These are phyloP conservation scores for Saturnispora diversa DNA, from an alignment of 805 yeast genomes.

Conservation along the genomic window DNA sequence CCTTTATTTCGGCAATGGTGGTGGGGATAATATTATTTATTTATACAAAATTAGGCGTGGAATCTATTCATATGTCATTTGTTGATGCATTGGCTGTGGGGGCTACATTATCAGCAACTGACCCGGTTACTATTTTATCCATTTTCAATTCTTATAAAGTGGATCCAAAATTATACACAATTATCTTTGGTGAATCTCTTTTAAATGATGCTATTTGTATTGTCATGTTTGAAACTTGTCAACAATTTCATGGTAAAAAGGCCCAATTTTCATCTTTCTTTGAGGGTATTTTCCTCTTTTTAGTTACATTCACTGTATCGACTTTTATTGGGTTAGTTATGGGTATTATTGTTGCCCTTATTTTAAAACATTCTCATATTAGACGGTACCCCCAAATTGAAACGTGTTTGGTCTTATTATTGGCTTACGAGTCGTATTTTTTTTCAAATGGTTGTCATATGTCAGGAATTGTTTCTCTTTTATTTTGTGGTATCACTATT, in stretches of 20 bases:
- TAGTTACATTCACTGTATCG: conserved; percentile 89
- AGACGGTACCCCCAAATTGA: conserved; percentile 96
- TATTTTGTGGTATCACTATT: conserved; percentile 93
- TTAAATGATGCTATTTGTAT: conserved; percentile 96
- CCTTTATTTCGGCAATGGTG: conserved; percentile 85
- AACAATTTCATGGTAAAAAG: conserved; percentile 83
- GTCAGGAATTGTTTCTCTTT: conserved; percentile 94
- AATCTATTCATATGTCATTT: conserved; percentile 78
- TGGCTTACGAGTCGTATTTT: conserved; percentile 94
- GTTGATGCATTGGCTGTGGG: conserved; percentile 98
- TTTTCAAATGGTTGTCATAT: conserved; percentile 98
- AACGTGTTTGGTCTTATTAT: conserved; percentile 80
- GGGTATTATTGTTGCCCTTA: conserved; percentile 82
- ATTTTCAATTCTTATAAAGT: conserved; percentile 96
- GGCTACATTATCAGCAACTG: conserved; percentile 96
- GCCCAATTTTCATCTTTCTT: conserved; percentile 71
- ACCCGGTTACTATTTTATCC: conserved; percentile 93
- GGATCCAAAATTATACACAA: conserved; percentile 94
- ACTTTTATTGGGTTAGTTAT: conserved; percentile 81
- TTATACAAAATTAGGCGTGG: conserved; percentile 90
- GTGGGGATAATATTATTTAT: conserved; percentile 79
- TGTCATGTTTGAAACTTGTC: conserved; percentile 98
- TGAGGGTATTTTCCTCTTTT: conserved; percentile 88
- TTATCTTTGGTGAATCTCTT: conserved; percentile 93
- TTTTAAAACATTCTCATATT: conserved; percentile 85